Conservation (phyloP, 306 rosid species). For the Cajanus cajan region DNA sequence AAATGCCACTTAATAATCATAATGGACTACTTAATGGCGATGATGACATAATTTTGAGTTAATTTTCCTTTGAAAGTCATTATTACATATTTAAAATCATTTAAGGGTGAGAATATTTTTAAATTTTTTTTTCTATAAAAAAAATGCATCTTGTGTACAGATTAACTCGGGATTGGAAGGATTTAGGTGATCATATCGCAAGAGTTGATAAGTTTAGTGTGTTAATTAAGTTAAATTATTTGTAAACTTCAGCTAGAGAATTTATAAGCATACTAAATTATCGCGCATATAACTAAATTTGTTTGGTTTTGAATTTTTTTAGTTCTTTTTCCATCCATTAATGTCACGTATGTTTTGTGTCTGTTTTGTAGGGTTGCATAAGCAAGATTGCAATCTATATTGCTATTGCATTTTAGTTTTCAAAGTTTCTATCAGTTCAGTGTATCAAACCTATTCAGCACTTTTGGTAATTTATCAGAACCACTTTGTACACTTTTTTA, state of each 20-base stretch:
- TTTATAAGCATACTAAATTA: not conserved
- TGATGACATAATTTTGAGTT: conserved; percentile 27
- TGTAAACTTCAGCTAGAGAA: not conserved
- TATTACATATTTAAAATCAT: conserved; percentile 32
- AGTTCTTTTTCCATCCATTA: not conserved
- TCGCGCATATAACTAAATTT: not conserved
- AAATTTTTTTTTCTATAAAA: not conserved
- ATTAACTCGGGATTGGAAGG: not conserved
- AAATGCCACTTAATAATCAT: conserved; percentile 10
- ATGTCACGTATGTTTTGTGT: not conserved
- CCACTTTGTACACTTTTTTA: not conserved
- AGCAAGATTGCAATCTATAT: conserved; percentile 81
- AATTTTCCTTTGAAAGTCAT: conserved; percentile 24
- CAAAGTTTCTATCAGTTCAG: conserved; percentile 70
- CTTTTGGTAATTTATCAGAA: conserved; percentile 57
- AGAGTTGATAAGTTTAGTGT: not conserved
- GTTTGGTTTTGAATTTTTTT: not conserved
- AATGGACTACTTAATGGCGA: conserved; percentile 17
- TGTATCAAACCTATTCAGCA: conserved; percentile 61
- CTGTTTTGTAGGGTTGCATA: conserved; percentile 70
- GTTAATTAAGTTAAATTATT: not conserved
- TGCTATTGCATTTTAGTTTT: conserved; percentile 68
- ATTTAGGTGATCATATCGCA: not conserved
- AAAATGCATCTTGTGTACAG: too few relatives aligned
- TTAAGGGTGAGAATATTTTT: not conserved